Evolutionary conservation across 2,329 filamentous ascomycete species (phyloP), one percentile per base, ranked within the genome.

Genomic region (Bisporella sp.): DNA sequence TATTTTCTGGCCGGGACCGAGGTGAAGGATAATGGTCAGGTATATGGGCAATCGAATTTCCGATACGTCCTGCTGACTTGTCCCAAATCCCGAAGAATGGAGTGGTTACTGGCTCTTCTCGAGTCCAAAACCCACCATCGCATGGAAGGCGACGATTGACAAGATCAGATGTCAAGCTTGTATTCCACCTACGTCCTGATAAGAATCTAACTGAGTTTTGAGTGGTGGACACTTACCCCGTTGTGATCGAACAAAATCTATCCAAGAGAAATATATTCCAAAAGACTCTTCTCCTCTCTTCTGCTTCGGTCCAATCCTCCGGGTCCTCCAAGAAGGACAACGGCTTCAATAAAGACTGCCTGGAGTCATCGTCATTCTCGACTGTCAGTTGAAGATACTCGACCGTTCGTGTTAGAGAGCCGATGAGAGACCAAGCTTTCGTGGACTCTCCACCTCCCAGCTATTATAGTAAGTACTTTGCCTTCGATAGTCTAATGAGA

Each of bases 181-280:
- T 64, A 41, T 62, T 65, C 64, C 64, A 63, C 28, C 39, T 49
- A 37, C 11, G 4, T 6, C 6, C 43, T 30, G 41, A 29, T 32
- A 8, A 21, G 21, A 21, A 21, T 21, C 21, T 21, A 11, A 35
- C 9, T 12, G 30, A 28, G 31, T 13, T 31, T 45, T 8, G 42
- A 45, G 11, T 28, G 13, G 21, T 2, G 21, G 21, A 21, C 2
- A 39, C 42, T 12, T 43, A 52, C 46, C 56, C 62, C 41, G 59
- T 60, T 7, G 62, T 21, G 21, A 21, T 54, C 3, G 61, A 64
- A 45, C 62, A 66, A 46, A 62, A 57, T 41, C 59, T 57, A 30
- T 66, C 64, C 6, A 61, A 60, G 59, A 57, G 64, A 68, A 62
- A 74, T 8, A 66, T 54, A 21, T 52, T 63, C 64, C 64, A 67